Conservation (phyloP, 306 rosid genomes). For the Arachis stenosperma region DNA sequence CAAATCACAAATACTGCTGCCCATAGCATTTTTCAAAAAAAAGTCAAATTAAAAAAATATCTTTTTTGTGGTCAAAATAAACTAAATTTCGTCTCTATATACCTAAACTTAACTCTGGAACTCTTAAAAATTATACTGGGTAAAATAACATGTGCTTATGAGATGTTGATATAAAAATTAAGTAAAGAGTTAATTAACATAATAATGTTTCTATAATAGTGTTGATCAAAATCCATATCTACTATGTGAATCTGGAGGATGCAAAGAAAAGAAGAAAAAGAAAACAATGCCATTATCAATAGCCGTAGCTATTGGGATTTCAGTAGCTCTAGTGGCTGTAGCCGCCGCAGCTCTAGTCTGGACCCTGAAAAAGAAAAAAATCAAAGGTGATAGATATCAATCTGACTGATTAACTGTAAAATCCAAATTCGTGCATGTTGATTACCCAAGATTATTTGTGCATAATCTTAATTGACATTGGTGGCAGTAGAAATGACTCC, state of each 20-base stretch:
- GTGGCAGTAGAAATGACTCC: background rate
- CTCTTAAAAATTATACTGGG: too few relatives aligned
- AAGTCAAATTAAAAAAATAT: too few relatives aligned
- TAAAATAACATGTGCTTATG: too few relatives aligned
- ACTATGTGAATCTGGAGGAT: constrained; percentile 32
- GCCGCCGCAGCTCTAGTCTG: constrained; percentile 6
- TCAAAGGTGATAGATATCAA: constrained; percentile 4
- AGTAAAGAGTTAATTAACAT: too few relatives aligned
- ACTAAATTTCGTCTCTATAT: too few relatives aligned
- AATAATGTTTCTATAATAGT: constrained; percentile 32
- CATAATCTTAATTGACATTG: background rate
- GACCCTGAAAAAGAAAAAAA: constrained; percentile 33
- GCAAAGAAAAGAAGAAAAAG: constrained; percentile 25
- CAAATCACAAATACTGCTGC: too few relatives aligned
- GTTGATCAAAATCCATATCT: constrained; percentile 44
- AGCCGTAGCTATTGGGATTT: constrained; percentile 47
- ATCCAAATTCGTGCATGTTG: background rate
- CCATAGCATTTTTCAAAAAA: too few relatives aligned
- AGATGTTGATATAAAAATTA: background rate
- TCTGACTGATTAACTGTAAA: background rate
- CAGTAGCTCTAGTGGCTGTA: constrained; percentile 25
- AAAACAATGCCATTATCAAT: constrained; percentile 43
- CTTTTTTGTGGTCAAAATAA: too few relatives aligned
- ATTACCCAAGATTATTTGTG: too few relatives aligned
- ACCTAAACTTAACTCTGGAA: too few relatives aligned